phyloP scores from a whole-genome alignment of 306 rosid species.

The Cucumis sativus region DNA sequence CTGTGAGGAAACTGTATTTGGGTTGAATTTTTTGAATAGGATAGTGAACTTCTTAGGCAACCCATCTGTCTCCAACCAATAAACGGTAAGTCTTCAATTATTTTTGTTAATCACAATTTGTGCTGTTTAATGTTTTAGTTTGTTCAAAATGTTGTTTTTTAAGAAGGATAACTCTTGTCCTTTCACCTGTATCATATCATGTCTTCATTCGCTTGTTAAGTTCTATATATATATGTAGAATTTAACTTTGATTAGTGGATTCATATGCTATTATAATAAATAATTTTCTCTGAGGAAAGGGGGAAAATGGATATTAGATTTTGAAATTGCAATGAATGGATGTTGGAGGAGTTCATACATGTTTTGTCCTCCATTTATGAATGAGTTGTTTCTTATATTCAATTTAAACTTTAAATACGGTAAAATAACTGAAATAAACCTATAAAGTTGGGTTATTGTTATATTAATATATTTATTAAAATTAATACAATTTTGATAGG shows the following conservation, averaged over 20 bases:
- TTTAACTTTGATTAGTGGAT: not conserved
- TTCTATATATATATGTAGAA: not conserved
- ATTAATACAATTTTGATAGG: too few relatives aligned
- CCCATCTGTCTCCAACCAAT: conserved; percentile 27
- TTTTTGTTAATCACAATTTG: not conserved
- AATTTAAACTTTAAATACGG: too few relatives aligned
- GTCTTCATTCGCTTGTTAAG: not conserved
- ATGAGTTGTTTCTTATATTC: too few relatives aligned
- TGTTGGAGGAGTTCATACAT: too few relatives aligned
- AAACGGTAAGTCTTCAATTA: conserved; percentile 1
- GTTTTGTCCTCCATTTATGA: too few relatives aligned
- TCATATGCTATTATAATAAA: not conserved
- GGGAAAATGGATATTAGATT: too few relatives aligned
- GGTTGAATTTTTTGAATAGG: conserved; percentile 82
- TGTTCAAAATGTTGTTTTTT: not conserved
- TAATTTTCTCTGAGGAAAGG: not conserved
- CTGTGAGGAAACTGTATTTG: conserved; percentile 93
- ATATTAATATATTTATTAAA: too few relatives aligned
- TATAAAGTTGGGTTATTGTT: not conserved
- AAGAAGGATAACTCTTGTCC: not conserved
- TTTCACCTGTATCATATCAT: not conserved
- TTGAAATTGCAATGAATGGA: too few relatives aligned
- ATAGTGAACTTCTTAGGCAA: conserved; percentile 61
- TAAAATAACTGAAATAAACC: too few relatives aligned
- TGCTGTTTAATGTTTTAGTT: not conserved